These are phyloP conservation scores for Moricandia moricandioides DNA, from an alignment of 345 rosid genomes.

Conservation along the genomic window DNA sequence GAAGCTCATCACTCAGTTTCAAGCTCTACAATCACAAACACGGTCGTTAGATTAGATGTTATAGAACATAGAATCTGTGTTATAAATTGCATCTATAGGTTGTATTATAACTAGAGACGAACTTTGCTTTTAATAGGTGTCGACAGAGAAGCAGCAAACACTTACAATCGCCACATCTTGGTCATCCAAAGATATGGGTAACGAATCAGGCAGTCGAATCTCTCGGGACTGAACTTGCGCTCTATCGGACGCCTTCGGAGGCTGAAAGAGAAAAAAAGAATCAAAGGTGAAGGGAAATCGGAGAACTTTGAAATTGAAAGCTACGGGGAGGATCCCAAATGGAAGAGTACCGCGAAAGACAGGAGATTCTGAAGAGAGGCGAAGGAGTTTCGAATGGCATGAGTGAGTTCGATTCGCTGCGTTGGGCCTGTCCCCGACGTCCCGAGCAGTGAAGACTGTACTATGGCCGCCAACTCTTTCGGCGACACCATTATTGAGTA, in stretches of 20 bases:
- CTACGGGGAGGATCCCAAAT: neutral
- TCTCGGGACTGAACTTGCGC: slow-evolving; percentile 76
- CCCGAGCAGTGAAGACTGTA: slow-evolving; percentile 66
- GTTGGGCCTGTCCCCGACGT: slow-evolving; percentile 64
- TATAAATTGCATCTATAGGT: neutral
- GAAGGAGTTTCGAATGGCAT: slow-evolving; percentile 68
- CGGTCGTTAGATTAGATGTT: neutral
- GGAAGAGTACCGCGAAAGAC: slow-evolving; percentile 61
- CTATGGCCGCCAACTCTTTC: slow-evolving; percentile 60
- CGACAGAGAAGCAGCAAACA: neutral
- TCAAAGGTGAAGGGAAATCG: neutral
- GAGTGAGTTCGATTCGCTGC: slow-evolving; percentile 72
- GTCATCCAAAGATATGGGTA: slow-evolving; percentile 76
- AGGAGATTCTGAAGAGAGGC: slow-evolving; percentile 68
- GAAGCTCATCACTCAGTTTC: slow-evolving; percentile 85
- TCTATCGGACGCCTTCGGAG: slow-evolving; percentile 74
- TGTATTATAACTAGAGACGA: neutral
- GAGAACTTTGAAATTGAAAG: neutral
- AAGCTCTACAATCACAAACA: slow-evolving; percentile 49
- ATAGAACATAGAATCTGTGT: neutral
- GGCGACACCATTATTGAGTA: slow-evolving; percentile 53
- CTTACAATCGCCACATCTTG: slow-evolving; percentile 89
- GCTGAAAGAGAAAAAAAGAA: slow-evolving; percentile 49
- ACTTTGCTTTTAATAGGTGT: neutral
- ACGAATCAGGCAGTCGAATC: slow-evolving; percentile 85